These are phyloP conservation scores for Daucus carota DNA, from an alignment of 129 eudicot genomes.

Conservation along the genomic window DNA sequence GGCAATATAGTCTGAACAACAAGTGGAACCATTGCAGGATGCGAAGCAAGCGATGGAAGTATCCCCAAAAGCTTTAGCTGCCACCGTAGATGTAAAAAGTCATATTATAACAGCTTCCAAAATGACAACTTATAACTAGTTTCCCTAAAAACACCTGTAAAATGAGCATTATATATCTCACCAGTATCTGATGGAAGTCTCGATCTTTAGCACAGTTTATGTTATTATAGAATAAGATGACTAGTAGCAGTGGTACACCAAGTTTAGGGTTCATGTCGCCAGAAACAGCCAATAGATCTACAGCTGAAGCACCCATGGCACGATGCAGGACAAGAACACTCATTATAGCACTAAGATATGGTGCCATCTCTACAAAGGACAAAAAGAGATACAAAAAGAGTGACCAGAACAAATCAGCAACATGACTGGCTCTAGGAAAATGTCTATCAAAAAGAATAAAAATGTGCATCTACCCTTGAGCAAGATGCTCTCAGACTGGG, in stretches of 20 bases:
- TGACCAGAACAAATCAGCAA: slow-evolving; percentile 1
- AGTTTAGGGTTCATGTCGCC: slow-evolving; percentile 59
- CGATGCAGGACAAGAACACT: slow-evolving; percentile 67
- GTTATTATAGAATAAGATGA: slow-evolving; percentile 58
- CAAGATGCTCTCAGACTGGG: slow-evolving; percentile 37
- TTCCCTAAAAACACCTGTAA: slow-evolving; percentile 3
- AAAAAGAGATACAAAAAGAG: slow-evolving; percentile 4
- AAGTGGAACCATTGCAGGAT: slow-evolving; percentile 80
- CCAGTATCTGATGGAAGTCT: slow-evolving; percentile 50
- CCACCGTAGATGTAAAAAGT: slow-evolving; percentile 12
- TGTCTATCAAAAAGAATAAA: not conserved
- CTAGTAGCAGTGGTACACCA: slow-evolving; percentile 73
- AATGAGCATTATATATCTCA: slow-evolving; percentile 27
- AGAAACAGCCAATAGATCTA: slow-evolving; percentile 59
- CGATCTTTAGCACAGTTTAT: slow-evolving; percentile 33
- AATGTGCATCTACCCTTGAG: slow-evolving; percentile 41
- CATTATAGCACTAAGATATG: slow-evolving; percentile 54
- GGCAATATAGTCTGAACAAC: slow-evolving; percentile 80
- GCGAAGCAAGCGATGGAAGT: slow-evolving; percentile 81
- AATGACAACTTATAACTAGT: slow-evolving; percentile 3
- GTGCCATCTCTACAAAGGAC: slow-evolving; percentile 54
- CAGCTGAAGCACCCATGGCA: slow-evolving; percentile 43
- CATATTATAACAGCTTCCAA: not conserved
- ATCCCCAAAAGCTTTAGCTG: slow-evolving; percentile 76
- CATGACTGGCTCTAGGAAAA: not conserved